These are phyloP conservation scores for Colletotrichum sp. DNA, from an alignment of 2,329 filamentous ascomycete genomes.

Conservation along the genomic window DNA sequence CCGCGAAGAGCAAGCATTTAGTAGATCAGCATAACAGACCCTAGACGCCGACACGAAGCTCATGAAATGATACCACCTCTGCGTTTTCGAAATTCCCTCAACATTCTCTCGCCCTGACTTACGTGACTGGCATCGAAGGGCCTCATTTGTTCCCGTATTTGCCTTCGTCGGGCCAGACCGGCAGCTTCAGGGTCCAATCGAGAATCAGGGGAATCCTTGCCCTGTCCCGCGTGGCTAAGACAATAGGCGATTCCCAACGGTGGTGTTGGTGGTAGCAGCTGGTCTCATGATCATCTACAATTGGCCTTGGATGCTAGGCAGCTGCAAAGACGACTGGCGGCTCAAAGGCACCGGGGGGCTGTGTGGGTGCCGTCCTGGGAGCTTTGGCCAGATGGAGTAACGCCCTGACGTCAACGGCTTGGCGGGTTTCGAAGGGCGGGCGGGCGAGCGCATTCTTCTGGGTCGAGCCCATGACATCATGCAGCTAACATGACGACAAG, in stretches of 20 bases:
- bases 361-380: not conserved
- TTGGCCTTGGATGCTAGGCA: not conserved
- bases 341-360: not conserved
- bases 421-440: not conserved
- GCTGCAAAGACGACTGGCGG: not conserved
- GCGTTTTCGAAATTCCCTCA: not conserved
- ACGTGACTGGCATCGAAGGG: not conserved
- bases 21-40: not conserved
- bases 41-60: not conserved
- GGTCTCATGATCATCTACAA: not conserved
- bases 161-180: not conserved
- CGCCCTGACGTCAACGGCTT: constrained; percentile 19
- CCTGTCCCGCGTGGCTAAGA: not conserved
- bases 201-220: not conserved
- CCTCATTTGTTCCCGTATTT: not conserved
- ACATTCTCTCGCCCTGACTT: not conserved
- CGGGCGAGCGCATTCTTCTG: not conserved
- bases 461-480: constrained; percentile 17
- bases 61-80: constrained; percentile 1
- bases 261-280: not conserved
- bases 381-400: not conserved
- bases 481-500: constrained; percentile 17
- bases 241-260: not conserved
- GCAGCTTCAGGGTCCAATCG: not conserved
- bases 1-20: constrained; percentile 80